Base-by-base conservation (phyloP, 176 grass and related monocot genomes). In the Eragrostis nindensis region DNA sequence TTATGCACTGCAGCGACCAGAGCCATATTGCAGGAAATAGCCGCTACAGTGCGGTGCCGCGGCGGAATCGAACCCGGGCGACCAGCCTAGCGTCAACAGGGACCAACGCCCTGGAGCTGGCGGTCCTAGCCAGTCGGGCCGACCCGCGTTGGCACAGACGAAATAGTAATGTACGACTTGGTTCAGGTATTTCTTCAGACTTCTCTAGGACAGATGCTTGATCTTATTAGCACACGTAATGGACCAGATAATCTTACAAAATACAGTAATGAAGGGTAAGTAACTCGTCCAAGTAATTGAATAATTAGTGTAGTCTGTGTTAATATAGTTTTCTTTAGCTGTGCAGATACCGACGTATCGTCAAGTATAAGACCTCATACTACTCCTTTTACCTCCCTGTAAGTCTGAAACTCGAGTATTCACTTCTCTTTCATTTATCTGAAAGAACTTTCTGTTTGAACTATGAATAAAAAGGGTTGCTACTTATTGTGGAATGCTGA, bases 321-420 rank as follows among this genome's bases (percentile, higher is more conserved):
- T 68, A 45, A 24, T 84, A 15, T 18, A 5, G 3, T 12, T 67
- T 73, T 52, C 24, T 87, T 43, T 30, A 67, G 47, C 50, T 27
- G 8, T 70, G 49, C 29, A 92, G 90, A 22, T 92, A 89, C 55
- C 86, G 42, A 22, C 86, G 83, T 16, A 89, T 92, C 86, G 90
- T 92, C 1, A 88, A 88, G 38, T 88, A 92, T 66, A 89, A 92
- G 73, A 92, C 86, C 65, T 67, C 86, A 49, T 92, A 89, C 52
- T 92, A 89, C 46, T 89, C 86, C 45, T 92, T 92, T 79, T 92
- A 92, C 54, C 90, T 92, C 15, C 90, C 90, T 6, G 90, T 92
- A 79, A 83, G 86, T 75, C 59, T 5, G 7, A 55, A 78, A 55
- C 13, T 76, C 7, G 21, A 59, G 1, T 44, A 26, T 19, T 32